Percentiles rank a stretch among this genome's conserved stretches.
These are phyloP conservation scores for Pseudozyma hubeiensis DNA, from an alignment of 1,284 basidiomycete species.

Conservation along the genomic window DNA sequence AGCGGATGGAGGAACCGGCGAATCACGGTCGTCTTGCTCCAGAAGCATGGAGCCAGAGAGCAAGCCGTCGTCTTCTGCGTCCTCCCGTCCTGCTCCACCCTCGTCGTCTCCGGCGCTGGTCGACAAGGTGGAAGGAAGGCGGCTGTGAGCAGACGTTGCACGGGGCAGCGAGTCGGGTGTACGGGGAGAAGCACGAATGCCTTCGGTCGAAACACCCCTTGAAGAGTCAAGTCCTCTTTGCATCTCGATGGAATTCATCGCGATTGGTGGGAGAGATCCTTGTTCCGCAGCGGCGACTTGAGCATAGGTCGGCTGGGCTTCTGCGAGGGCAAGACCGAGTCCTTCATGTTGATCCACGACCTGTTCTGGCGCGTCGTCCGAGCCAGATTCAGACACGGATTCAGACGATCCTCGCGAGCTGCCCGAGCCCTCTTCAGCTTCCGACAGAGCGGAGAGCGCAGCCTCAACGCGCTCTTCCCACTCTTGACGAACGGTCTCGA, in stretches of 20 bases:
- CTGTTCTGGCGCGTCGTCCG: conserved; percentile 71
- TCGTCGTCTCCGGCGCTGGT: conserved; percentile 36
- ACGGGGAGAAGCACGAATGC: conserved; percentile 4
- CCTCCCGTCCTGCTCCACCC: conserved; percentile 22
- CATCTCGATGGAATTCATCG: conserved; percentile 6
- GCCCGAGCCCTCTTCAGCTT: conserved; percentile 44
- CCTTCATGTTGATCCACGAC: conserved; percentile 67
- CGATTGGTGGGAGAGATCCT: conserved; percentile 1
- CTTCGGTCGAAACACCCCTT: conserved; percentile 20
- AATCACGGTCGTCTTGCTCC: conserved; percentile 42
- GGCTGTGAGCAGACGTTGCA: conserved; percentile 21
- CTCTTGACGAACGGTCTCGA: conserved; percentile 95
- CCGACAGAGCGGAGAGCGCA: conserved; percentile 73
- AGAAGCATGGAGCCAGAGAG: conserved; percentile 43
- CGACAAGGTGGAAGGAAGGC: conserved; percentile 21
- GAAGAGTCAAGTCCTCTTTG: conserved; percentile 23
- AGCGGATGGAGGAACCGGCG: conserved; percentile 41
- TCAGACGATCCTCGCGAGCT: conserved; percentile 27
- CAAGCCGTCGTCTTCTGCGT: conserved; percentile 40
- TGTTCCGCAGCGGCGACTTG: neutral
- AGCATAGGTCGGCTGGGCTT: conserved; percentile 28
- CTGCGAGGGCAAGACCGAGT: conserved; percentile 56
- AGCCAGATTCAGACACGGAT: conserved; percentile 28
- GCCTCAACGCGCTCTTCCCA: conserved; percentile 89
- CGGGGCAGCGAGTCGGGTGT: conserved; percentile 17